Evolutionary conservation across 352 stramenopile genomes (phyloP), one percentile per base, ranked within the genome.

Genomic region (Globisporangium radiosum): DNA sequence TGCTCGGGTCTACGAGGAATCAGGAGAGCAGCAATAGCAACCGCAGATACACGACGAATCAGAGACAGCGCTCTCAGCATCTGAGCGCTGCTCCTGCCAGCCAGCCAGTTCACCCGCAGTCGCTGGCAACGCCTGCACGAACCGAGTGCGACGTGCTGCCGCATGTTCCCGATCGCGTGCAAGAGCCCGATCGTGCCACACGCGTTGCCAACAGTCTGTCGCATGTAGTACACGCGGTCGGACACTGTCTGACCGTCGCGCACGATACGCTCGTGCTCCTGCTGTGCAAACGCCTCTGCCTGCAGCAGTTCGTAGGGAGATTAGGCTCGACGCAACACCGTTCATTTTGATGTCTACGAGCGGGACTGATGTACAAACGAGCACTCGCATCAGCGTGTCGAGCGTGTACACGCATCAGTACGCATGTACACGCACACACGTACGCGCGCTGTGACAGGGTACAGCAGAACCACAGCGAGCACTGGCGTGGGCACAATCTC

Each of bases 181-280:
- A 98, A 73, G 33, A 99, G 80, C 25, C 92, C 96, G 69, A 99
- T 88, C 1, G 96, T 99, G 17, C 96, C 96, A 61, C 96, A 99
- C 7, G 96, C 95, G 72, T 99, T 99, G 37, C 93, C 86, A 48
- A 99, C 95, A n/a, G 94, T 97, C 73, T 99, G 96, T 62, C 96
- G 95, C 82, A 93, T 95, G 73, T 90, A 95, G 68, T 94, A 95
- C 33, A 94, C 83, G 44, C 84, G 76, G 37, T 77, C 60, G 33
- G 83, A 89, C 45, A 95, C 83, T 10, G 72, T 60, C 59, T 97
- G 87, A 8, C 88, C 88, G 5, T 85, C 66, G 38, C 67, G 65
- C 47, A 85, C 71, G 53, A 97, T 94, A 17, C 72, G 70, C 52
- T 72, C 66, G 0, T 68, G 75, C 62, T 98, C 69, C 62, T 89